Conservation (phyloP, 108 stramenopile species). For the Cyclotella sp. region DNA sequence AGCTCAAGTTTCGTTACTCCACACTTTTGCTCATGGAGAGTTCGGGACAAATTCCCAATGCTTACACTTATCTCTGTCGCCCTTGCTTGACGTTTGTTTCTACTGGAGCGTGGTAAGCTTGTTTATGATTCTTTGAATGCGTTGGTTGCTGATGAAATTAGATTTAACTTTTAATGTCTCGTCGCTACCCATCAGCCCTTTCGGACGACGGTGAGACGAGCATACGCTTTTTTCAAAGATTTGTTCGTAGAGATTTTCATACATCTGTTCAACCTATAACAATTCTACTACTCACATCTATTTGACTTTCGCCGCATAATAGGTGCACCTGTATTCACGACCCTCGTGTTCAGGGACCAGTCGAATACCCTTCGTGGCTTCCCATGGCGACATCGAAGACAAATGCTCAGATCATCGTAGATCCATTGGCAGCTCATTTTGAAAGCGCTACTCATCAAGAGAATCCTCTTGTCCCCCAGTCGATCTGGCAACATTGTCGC, state of each 20-base stretch:
- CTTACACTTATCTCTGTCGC: slow-evolving; percentile 25
- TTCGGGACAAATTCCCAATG: slow-evolving; percentile 40
- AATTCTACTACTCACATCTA: too few relatives aligned
- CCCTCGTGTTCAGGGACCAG: slow-evolving; percentile 31
- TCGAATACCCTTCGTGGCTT: slow-evolving; percentile 33
- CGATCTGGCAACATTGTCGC: slow-evolving; percentile 52
- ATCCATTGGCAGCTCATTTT: slow-evolving; percentile 22
- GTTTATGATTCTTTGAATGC: neutral
- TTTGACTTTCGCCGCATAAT: neutral
- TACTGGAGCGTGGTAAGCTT: slow-evolving; percentile 35
- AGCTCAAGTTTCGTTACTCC: slow-evolving; percentile 40
- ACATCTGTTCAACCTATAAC: too few relatives aligned
- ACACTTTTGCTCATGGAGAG: slow-evolving; percentile 41
- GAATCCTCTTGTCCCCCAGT: slow-evolving; percentile 39
- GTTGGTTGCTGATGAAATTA: too few relatives aligned
- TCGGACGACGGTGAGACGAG: slow-evolving; percentile 38
- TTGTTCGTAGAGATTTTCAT: neutral
- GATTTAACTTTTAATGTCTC: too few relatives aligned
- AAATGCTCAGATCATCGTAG: slow-evolving; percentile 42
- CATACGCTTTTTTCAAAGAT: neutral
- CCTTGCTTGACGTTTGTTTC: slow-evolving; percentile 36
- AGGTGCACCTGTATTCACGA: slow-evolving; percentile 44
- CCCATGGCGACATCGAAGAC: slow-evolving; percentile 36
- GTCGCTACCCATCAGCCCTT: slow-evolving; percentile 18
- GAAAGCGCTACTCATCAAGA: slow-evolving; percentile 40